Base-by-base conservation (phyloP, 106 monocot genomes). In the Dioscorea alata region DNA sequence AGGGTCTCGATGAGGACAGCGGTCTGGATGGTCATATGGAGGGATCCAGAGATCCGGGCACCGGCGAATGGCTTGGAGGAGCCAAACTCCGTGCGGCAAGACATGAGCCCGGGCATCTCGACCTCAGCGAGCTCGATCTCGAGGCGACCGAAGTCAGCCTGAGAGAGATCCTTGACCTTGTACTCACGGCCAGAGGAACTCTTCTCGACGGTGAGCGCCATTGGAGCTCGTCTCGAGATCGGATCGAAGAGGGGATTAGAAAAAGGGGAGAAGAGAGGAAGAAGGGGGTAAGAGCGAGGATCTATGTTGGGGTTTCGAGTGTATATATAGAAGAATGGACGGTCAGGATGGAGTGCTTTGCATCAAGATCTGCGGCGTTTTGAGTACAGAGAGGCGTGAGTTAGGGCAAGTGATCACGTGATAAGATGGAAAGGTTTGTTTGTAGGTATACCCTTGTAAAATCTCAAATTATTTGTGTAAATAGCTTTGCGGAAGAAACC, bases 111-210 rank as follows among this genome's bases (percentile, higher is more conserved):
- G 16, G 92, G 92, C 92, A 92, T 92, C 83, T 92, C 92, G n/a
- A 92, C 92, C 85, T 88, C 92, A 58, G 92, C 88, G 58, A 92
- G 88, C 67, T 92, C 92, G 79, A 92, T 88, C 88, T 92, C 92
- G 61, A 88, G 88, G 16, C 92, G 80, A 28, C 92, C 92, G 71
- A 92, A 88, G 83, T 92, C 88, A 22, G 92, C 88, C 83, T 88
- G 88, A 33, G 88, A 81, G 48, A 88, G 73, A 74, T 92, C 92
- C 88, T 85, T 88, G 52, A 92, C 88, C 92, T 88, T 88, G 78
- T 88, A 92, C 83, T 92, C 88, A 49, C 85, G 75, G 0, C 92
- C 92, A 12, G 83, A 79, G 20, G 81, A 70, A 10, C 88, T 92
- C 81, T 88, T 92, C 85, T 92, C 88, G 25, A 88, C 85, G 13